These are phyloP conservation scores for Capsicum chinense DNA, from an alignment of 257 asterid species.

Conservation along the genomic window DNA sequence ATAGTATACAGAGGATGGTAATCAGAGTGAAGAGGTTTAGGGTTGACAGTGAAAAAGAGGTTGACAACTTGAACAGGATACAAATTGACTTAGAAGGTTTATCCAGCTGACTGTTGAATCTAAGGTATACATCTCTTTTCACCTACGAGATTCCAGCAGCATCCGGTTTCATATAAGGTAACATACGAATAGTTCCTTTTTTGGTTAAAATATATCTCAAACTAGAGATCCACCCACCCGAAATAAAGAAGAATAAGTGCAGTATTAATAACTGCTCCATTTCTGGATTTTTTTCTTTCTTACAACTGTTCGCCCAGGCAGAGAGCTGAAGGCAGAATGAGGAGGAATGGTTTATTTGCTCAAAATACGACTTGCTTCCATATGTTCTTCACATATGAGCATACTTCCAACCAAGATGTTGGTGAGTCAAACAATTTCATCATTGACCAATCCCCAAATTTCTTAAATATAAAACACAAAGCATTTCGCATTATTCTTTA, in stretches of 20 bases:
- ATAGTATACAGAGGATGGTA: neutral
- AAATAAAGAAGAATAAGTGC: neutral
- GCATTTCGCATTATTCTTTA: neutral
- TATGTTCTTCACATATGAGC: neutral
- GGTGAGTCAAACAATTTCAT: neutral
- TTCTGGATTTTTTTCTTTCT: neutral
- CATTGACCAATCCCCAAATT: neutral
- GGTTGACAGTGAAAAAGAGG: neutral
- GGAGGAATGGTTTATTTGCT: neutral
- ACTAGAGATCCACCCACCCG: neutral
- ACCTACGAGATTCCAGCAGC: neutral
- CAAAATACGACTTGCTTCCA: neutral
- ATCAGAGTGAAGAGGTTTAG: neutral
- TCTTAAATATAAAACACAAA: neutral
- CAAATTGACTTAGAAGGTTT: neutral
- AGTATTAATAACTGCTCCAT: neutral
- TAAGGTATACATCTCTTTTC: neutral
- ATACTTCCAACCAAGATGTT: neutral
- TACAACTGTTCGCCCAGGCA: neutral
- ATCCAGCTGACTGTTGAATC: neutral
- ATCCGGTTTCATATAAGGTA: neutral
- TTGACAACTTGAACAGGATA: neutral
- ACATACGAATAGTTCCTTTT: neutral
- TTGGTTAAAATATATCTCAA: slow-evolving; percentile 7
- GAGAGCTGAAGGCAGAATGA: neutral